Conservation (phyloP, 805 yeast genomes). For the Ogataea degrootiae region DNA sequence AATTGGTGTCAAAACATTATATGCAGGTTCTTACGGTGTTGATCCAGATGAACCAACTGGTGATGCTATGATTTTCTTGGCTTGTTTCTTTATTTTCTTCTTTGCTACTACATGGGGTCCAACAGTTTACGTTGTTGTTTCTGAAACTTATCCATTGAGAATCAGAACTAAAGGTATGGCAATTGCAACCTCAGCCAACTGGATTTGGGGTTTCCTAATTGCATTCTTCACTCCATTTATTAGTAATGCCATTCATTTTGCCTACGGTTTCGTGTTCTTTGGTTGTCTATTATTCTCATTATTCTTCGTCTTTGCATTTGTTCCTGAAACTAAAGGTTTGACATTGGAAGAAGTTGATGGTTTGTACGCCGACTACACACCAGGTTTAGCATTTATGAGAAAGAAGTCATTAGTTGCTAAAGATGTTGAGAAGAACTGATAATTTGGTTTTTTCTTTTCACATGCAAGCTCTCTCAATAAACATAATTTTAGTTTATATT, state of each 20-base stretch:
- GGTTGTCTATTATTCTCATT: constrained; percentile 54
- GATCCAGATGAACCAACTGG: constrained; percentile 39
- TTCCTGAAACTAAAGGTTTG: constrained; percentile 61
- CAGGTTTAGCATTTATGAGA: constrained; percentile 25
- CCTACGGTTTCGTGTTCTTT: constrained; percentile 53
- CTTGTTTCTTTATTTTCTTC: constrained; percentile 59
- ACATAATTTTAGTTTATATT: neutral
- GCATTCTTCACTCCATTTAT: constrained; percentile 62
- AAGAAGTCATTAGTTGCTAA: constrained; percentile 18
- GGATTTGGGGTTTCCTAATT: constrained; percentile 68
- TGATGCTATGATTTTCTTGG: constrained; percentile 47
- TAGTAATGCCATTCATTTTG: constrained; percentile 43
- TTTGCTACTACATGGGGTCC: constrained; percentile 82
- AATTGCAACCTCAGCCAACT: constrained; percentile 64
- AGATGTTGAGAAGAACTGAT: constrained; percentile 1
- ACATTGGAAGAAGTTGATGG: constrained; percentile 64
- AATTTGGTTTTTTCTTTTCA: neutral
- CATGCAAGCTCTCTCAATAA: neutral
- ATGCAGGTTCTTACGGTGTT: constrained; percentile 37
- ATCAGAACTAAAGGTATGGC: constrained; percentile 67
- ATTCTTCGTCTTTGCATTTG: constrained; percentile 32
- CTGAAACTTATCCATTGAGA: constrained; percentile 61
- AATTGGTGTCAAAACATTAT: constrained; percentile 50
- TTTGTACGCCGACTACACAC: constrained; percentile 35
- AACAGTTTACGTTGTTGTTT: constrained; percentile 53